Conservation (phyloP, 768 basidiomycete genomes). For the Collybia mongolica region DNA sequence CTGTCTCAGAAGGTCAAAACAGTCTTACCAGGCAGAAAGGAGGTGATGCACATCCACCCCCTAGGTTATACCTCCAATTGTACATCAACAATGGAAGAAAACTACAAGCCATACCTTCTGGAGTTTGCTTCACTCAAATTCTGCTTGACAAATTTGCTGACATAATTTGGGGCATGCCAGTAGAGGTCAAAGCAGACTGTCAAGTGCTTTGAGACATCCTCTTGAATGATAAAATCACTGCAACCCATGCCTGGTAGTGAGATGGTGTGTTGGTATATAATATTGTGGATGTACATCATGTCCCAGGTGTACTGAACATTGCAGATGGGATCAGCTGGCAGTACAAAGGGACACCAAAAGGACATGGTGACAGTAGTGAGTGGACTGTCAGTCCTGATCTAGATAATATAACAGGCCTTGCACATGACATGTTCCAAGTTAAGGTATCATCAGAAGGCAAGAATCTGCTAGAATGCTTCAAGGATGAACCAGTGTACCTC, state of each 20-base stretch:
- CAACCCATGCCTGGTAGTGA: constrained; percentile 23
- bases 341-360: constrained; percentile 12
- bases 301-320: constrained; percentile 17
- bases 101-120: constrained; percentile 27
- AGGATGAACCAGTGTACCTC: constrained; percentile 19
- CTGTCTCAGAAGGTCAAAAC: constrained; percentile 23
- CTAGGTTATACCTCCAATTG: constrained; percentile 30
- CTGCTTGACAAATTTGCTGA: constrained; percentile 24
- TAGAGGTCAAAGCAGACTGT: constrained; percentile 31
- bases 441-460: background rate
- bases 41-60: constrained; percentile 16
- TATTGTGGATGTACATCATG: constrained; percentile 22
- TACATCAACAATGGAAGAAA: constrained; percentile 20
- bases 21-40: constrained; percentile 15
- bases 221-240: constrained; percentile 15
- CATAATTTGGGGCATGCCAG: constrained; percentile 21
- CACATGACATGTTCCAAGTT: constrained; percentile 7
- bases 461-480: constrained; percentile 15
- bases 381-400: constrained; percentile 30
- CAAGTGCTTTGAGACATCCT: constrained; percentile 26
- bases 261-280: constrained; percentile 22
- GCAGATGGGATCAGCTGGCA: constrained; percentile 29
- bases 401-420: constrained; percentile 16
- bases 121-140: constrained; percentile 35
- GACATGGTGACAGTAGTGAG: constrained; percentile 22